phyloP scores from a whole-genome alignment of 805 yeast species.

The Diddensiella transvaalensis region DNA sequence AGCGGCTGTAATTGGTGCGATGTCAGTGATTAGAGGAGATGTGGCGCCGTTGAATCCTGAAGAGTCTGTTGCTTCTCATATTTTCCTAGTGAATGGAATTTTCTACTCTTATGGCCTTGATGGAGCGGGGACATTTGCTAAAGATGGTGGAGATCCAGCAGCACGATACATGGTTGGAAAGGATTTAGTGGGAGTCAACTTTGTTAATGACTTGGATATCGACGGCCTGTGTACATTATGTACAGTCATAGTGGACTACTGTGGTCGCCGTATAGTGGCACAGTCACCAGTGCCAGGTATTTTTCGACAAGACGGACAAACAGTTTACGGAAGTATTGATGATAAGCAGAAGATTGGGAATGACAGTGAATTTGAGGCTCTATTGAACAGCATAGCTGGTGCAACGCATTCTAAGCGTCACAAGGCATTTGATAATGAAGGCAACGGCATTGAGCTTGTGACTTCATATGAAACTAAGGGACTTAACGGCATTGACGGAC shows the following conservation, averaged over 20 bases:
- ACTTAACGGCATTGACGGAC: conserved; percentile 76
- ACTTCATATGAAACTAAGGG: conserved; percentile 84
- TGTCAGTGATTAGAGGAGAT: conserved; percentile 70
- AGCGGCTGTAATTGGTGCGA: conserved; percentile 75
- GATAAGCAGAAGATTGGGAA: conserved; percentile 48
- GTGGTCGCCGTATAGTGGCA: conserved; percentile 83
- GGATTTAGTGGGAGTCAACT: conserved; percentile 70
- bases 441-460: conserved; percentile 46
- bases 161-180: conserved; percentile 75
- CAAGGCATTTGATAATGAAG: conserved; percentile 47
- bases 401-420: conserved; percentile 77
- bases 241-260: conserved; percentile 84
- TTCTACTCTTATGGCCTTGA: conserved; percentile 81
- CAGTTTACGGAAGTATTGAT: conserved; percentile 73
- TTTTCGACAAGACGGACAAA: conserved; percentile 53
- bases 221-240: conserved; percentile 65
- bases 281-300: conserved; percentile 97
- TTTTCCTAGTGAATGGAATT: conserved; percentile 76
- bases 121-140: conserved; percentile 59
- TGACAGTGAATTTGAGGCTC: conserved; percentile 51
- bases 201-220: conserved; percentile 62
- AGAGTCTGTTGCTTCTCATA: conserved; percentile 57
- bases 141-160: conserved; percentile 78
- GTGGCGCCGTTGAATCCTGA: conserved; percentile 76
- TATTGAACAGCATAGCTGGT: conserved; percentile 60